Base-by-base conservation (phyloP, 2,329 filamentous ascomycete species). In the Xylariaceae sp. region DNA sequence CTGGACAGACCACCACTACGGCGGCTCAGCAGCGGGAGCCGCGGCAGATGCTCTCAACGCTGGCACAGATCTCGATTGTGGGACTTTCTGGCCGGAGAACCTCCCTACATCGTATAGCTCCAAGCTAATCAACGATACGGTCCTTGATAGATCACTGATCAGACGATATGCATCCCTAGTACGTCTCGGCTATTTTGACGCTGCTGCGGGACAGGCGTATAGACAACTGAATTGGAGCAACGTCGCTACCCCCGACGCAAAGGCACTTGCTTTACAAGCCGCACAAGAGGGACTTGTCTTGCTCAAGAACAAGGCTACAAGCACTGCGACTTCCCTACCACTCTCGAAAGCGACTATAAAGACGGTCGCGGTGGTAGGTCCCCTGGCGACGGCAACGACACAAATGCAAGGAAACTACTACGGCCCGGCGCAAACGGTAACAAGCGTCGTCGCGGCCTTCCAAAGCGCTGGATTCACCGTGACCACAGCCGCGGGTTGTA, bases 381-480 rank as follows among this genome's bases (percentile, higher is more conserved):
- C 71, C 37, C 83, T 78, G 71, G 78, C 75, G 2, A 79, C 79
- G 41, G 75, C 75, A 6, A 77, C 76, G 0, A 66, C 63, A 4
- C 71, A 81, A 48, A 71, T 84, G 66, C 76, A 76, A 40, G 80
- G 80, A 1, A 79, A 79, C 54, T 84, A 63, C 37, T 59, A 56
- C 42, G 57, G 57, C 6, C 56, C 32, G n/a, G 57, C 57, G 23
- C 54, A 58, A 34, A 59, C 49, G 43, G 55, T 60, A 43, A 55
- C 57, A 11, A 57, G 54, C 6, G 55, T 59, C 2, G 55, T 58
- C 10, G 48, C 54, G 19, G 56, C 54, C 1, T 55, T 60, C 35
- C 45, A 55, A 44, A 44, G 45, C 3, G 55, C 56, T 14, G 57
- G 56, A 0, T 60, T 58, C 37, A 44, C 50, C 5, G 56, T 59